These are phyloP conservation scores for Botrytis aclada DNA, from an alignment of 2,329 filamentous ascomycete species.

Conservation along the genomic window DNA sequence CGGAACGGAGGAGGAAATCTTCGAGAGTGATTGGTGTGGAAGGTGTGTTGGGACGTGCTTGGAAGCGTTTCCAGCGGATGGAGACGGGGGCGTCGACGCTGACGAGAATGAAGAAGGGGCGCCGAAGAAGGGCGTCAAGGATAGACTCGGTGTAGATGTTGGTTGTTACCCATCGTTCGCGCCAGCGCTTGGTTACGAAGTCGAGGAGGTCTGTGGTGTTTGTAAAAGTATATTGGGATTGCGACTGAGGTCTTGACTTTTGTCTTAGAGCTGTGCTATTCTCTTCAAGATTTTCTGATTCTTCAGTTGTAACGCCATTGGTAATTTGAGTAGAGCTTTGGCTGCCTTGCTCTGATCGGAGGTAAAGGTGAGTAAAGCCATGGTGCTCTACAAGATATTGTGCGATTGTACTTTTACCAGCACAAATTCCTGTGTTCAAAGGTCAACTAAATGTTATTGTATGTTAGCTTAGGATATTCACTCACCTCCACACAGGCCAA, in stretches of 20 bases:
- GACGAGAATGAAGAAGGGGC: slow-evolving; percentile 91
- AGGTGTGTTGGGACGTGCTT: slow-evolving; percentile 44
- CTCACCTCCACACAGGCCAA: slow-evolving; percentile 70
- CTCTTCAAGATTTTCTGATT: slow-evolving; percentile 15
- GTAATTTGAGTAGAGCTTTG: neutral
- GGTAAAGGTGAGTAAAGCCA: slow-evolving; percentile 70
- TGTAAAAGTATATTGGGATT: slow-evolving; percentile 48
- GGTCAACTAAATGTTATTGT: neutral
- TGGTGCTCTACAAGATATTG: slow-evolving; percentile 83
- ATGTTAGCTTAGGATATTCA: slow-evolving; percentile 8
- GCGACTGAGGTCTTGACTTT: slow-evolving; percentile 8
- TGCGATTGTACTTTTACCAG: slow-evolving; percentile 87
- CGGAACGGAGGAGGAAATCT: slow-evolving; percentile 57
- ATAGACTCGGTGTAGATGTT: slow-evolving; percentile 71
- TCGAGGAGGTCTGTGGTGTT: slow-evolving; percentile 69
- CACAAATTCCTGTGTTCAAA: slow-evolving; percentile 71
- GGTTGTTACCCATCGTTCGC: slow-evolving; percentile 78
- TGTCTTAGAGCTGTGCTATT: slow-evolving; percentile 10
- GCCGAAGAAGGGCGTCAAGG: slow-evolving; percentile 70
- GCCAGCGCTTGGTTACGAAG: slow-evolving; percentile 83
- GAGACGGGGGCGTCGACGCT: slow-evolving; percentile 87
- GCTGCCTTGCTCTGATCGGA: slow-evolving; percentile 40
- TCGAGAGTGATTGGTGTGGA: slow-evolving; percentile 44
- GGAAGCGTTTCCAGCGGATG: slow-evolving; percentile 78
- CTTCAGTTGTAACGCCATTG: slow-evolving; percentile 18